A percentile compares a stretch with the other conserved stretches of the same genome.
phyloP scores from a whole-genome alignment of 2,329 filamentous ascomycete species.

The Celoporthe dispersa region DNA sequence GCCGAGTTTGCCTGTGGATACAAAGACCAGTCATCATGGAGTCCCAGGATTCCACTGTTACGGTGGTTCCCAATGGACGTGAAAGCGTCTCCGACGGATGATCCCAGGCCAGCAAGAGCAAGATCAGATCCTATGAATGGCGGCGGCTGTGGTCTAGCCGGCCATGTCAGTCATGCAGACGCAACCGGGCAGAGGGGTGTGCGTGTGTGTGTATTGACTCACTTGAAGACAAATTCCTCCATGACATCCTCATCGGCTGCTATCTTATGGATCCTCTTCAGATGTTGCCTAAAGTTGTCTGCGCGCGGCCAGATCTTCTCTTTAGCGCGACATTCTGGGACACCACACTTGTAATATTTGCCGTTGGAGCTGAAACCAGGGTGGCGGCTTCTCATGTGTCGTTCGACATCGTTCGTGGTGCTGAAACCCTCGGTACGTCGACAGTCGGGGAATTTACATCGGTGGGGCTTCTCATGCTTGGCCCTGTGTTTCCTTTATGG shows the following conservation, averaged over 20 bases:
- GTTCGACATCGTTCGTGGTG: constrained; percentile 79
- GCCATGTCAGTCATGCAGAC: background rate
- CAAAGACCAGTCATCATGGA: constrained; percentile 7
- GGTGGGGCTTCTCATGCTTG: constrained; percentile 70
- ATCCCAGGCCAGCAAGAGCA: constrained; percentile 30
- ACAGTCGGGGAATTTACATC: constrained; percentile 65
- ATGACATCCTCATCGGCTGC: constrained; percentile 45
- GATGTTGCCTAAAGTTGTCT: constrained; percentile 86
- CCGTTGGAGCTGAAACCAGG: constrained; percentile 48
- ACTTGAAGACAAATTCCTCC: constrained; percentile 40
- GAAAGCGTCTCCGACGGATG: constrained; percentile 15
- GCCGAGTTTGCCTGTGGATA: constrained; percentile 7
- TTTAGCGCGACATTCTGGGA: constrained; percentile 59
- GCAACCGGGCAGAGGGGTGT: background rate
- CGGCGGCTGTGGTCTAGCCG: background rate
- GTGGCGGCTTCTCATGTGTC: constrained; percentile 78
- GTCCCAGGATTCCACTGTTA: background rate
- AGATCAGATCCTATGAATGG: constrained; percentile 13
- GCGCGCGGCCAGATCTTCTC: constrained; percentile 77
- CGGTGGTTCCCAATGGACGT: constrained; percentile 7
- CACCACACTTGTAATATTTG: constrained; percentile 64
- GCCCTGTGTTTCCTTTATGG: constrained; percentile 71
- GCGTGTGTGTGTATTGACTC: constrained; percentile 14
- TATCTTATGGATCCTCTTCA: constrained; percentile 67
- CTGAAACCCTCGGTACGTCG: constrained; percentile 69